A percentile compares a stretch with the other conserved stretches of the same genome.
phyloP scores from a whole-genome alignment of 1,284 basidiomycete species.

The Sanguinoderma infundibulare region DNA sequence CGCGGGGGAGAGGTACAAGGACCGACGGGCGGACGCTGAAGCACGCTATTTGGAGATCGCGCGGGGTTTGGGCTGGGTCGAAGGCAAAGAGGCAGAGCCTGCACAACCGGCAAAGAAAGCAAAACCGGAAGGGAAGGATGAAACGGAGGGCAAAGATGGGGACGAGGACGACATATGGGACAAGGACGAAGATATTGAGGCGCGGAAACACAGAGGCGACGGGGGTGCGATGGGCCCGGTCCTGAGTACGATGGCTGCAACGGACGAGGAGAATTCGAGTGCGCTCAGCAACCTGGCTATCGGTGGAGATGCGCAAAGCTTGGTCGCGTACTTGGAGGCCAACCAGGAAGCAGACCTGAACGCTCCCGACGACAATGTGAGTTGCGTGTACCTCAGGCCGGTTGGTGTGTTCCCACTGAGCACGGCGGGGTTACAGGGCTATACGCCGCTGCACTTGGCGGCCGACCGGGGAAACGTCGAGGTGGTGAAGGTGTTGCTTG shows the following conservation, averaged over 20 bases:
- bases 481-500: conserved; percentile 64
- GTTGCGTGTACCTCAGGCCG: conserved; percentile 31
- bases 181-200: conserved; percentile 18
- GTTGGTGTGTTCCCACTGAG: background rate
- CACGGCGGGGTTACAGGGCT: conserved; percentile 63
- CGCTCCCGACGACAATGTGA: conserved; percentile 67
- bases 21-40: conserved; percentile 50
- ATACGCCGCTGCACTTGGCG: conserved; percentile 85
- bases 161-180: conserved; percentile 36
- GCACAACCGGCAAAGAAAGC: conserved; percentile 7
- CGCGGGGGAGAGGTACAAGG: conserved; percentile 53
- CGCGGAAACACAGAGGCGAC: conserved; percentile 29
- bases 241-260: conserved; percentile 64
- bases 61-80: conserved; percentile 67
- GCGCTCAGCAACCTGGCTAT: conserved; percentile 72
- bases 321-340: conserved; percentile 50
- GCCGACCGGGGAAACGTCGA: conserved; percentile 75
- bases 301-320: conserved; percentile 51
- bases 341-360: conserved; percentile 48
- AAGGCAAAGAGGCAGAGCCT: conserved; percentile 34
- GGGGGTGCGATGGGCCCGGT: conserved; percentile 58
- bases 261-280: conserved; percentile 41
- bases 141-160: background rate
- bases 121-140: conserved; percentile 2
- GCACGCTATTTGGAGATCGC: conserved; percentile 76